Evolutionary conservation across 140 eudicot genomes (phyloP).

Genomic region (Flaveria floridana): DNA sequence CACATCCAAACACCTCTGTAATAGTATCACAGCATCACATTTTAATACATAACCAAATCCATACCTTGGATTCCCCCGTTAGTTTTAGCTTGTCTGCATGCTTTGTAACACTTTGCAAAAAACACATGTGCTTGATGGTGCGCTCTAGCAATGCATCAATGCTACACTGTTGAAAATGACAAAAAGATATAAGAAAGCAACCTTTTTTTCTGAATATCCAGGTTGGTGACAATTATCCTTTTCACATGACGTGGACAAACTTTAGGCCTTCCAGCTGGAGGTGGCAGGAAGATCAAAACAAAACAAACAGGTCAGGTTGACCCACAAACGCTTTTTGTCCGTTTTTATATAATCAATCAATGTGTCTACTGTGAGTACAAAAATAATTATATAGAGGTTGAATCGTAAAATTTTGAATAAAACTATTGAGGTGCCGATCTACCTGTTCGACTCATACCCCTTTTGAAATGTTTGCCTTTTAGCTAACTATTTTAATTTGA

Average conservation of each 20-base stretch:
- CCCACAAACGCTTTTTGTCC: not conserved
- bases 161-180: conserved; percentile 72
- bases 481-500: too few species aligned
- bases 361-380: too few species aligned
- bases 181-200: not conserved
- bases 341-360: not conserved
- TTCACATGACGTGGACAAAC: not conserved
- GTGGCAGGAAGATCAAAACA: not conserved
- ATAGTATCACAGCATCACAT: too few species aligned
- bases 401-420: not conserved
- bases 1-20: too few species aligned
- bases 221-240: too few species aligned
- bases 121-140: conserved; percentile 95
- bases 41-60: too few species aligned
- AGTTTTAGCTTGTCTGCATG: conserved; percentile 91
- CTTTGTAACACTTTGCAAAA: conserved; percentile 88
- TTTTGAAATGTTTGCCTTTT: not conserved
- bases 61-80: conserved; percentile 75
- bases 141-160: conserved; percentile 91
- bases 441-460: not conserved
- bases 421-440: too few species aligned
- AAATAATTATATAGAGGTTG: too few species aligned
- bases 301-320: not conserved
- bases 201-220: not conserved
- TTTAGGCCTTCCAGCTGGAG: not conserved